phyloP scores from a whole-genome alignment of 2,329 filamentous ascomycete genomes.

The Botrytis paeoniae region DNA sequence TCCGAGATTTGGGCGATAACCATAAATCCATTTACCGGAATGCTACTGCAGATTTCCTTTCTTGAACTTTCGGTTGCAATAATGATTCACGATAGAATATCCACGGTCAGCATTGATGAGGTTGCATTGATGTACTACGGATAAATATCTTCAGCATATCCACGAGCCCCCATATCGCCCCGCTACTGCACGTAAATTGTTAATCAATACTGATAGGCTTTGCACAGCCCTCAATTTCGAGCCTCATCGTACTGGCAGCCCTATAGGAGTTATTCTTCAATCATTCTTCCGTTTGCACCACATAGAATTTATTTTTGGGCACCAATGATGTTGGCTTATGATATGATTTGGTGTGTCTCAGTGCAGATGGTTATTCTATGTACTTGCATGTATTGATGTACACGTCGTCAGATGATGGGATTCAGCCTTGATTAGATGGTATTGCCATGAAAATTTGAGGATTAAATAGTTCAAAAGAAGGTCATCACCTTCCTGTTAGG shows the following conservation, averaged over 20 bases:
- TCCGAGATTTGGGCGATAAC: background rate
- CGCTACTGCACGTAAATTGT: background rate
- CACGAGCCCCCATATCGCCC: background rate
- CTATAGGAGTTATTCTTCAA: slow-evolving; percentile 9
- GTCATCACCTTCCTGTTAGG: background rate
- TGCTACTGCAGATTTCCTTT: background rate
- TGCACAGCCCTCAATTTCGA: slow-evolving; percentile 2
- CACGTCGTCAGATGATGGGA: background rate
- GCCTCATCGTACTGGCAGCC: background rate
- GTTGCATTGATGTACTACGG: background rate
- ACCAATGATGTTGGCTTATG: background rate
- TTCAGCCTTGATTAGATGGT: background rate
- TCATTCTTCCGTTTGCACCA: background rate
- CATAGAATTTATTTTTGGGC: background rate
- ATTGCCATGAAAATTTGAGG: background rate
- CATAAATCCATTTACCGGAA: background rate
- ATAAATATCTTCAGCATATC: background rate
- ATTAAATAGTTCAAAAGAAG: background rate
- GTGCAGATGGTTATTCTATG: background rate
- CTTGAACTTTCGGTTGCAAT: background rate
- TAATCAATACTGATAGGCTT: background rate
- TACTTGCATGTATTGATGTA: background rate
- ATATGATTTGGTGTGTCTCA: background rate
- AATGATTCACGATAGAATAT: background rate
- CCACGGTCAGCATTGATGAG: background rate